Evolutionary conservation across 2,329 filamentous ascomycete genomes (phyloP), one percentile per base, ranked within the genome.

Genomic region (Fusarium tupiense): DNA sequence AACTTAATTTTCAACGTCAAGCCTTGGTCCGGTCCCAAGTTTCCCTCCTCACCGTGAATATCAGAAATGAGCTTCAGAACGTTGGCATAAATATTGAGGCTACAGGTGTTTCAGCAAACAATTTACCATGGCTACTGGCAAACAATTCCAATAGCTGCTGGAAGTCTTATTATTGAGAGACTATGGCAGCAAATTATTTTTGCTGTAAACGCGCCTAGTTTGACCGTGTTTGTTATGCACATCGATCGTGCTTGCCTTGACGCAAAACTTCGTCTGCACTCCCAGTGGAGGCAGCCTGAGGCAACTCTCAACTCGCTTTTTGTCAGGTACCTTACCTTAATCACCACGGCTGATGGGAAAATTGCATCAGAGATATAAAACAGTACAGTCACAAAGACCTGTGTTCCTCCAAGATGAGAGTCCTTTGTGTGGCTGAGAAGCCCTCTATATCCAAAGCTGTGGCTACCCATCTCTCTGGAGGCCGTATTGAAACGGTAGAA

Each of bases 361-460:
- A 19, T 40, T 44, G 37, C 56, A 22, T 44, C 22, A 31, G 22
- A 66, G 56, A 57, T 58, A 43, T 43, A 37, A 22, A 44, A 35
- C 35, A 26, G 11, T 37, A 35, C 35, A 26, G 13, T 37, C 49
- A 24, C 53, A 33, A 54, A 72, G 33, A 54, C 29, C 50, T 35
- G 38, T 47, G 41, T 29, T 56, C 20, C 31, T 44, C 24, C 58
- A 59, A 38, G n/a, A 89, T 89, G 83, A 88, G 81, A 77, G 84
- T 89, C 44, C 81, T 89, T 19, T 89, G 88, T 73, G 88, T 89
- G 77, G 88, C 88, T 47, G 88, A 89, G 76, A 89, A 99, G 88
- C 95, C 95, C 41, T 97, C 96, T 47, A 98, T 99, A 72, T 94
- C 96, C 66, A 98, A 96, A 84, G 95, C 96, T 43, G 96, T 99